These are phyloP conservation scores for Cicer yamashitae DNA, from an alignment of 306 rosid species.

Conservation along the genomic window DNA sequence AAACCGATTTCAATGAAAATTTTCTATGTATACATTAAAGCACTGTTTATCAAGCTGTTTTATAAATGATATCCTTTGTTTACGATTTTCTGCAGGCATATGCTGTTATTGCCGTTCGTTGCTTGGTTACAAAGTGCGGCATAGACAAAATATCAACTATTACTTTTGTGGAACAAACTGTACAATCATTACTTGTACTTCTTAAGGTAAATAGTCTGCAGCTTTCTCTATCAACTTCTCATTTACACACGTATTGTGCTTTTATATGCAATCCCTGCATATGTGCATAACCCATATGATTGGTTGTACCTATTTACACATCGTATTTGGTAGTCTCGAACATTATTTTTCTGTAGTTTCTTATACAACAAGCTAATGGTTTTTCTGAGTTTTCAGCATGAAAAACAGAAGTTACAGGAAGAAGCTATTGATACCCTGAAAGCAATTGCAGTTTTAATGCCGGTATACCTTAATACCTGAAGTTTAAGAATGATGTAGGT, in stretches of 20 bases:
- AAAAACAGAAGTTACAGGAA: not conserved
- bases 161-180: not conserved
- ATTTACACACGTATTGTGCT: not conserved
- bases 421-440: conserved; percentile 36
- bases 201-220: conserved; percentile 39
- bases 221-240: conserved; percentile 13
- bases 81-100: conserved; percentile 19
- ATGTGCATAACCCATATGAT: not conserved
- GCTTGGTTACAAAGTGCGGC: conserved; percentile 16
- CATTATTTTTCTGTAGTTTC: conserved; percentile 12
- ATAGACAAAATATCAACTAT: not conserved
- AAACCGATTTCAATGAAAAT: not conserved
- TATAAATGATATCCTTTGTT: not conserved
- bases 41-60: not conserved
- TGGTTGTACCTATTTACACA: not conserved
- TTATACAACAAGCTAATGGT: conserved; percentile 9
- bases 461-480: conserved; percentile 34
- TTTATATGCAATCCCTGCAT: conserved; percentile 12
- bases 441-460: conserved; percentile 16
- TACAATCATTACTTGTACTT: conserved; percentile 16
- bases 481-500: not conserved
- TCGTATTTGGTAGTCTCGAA: not conserved
- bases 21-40: not conserved
- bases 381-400: conserved; percentile 41
- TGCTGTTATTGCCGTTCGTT: conserved; percentile 25